Percentiles rank a stretch among this genome's conserved stretches.
phyloP scores from a whole-genome alignment of 257 asterid genomes.

The Vinca minor region DNA sequence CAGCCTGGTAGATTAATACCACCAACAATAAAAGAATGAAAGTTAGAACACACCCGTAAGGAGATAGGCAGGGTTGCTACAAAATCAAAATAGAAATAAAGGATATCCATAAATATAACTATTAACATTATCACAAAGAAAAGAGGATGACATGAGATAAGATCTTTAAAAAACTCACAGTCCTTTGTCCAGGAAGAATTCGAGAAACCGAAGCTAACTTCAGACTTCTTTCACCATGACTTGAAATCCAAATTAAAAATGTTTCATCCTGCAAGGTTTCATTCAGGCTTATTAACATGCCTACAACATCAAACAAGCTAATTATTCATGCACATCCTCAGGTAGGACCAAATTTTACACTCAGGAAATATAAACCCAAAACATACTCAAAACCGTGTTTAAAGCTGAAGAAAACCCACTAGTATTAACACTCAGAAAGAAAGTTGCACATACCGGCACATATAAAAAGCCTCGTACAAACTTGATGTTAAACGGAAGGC shows the following conservation, averaged over 20 bases:
- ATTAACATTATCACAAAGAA: background rate
- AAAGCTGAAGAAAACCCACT: background rate
- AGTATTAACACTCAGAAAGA: background rate
- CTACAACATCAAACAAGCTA: background rate
- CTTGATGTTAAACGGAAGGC: background rate
- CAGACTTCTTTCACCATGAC: conserved; percentile 70
- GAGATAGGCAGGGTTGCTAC: background rate
- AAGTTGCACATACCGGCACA: background rate
- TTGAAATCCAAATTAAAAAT: conserved; percentile 76
- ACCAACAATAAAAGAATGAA: background rate
- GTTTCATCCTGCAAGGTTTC: conserved; percentile 53
- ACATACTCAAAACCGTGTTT: background rate
- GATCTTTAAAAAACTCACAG: conserved; percentile 40
- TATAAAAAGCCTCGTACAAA: background rate
- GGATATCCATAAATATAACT: background rate
- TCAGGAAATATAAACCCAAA: background rate
- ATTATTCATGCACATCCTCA: background rate
- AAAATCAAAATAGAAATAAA: background rate
- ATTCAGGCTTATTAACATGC: conserved; percentile 16
- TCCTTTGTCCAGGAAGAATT: conserved; percentile 92
- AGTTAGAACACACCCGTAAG: background rate
- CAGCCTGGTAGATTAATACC: conserved; percentile 46
- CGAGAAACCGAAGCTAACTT: conserved; percentile 71
- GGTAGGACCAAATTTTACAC: background rate
- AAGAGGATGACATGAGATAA: background rate